Evolutionary conservation across 257 asterid species (phyloP), one percentile per base, ranked within the genome.

Genomic region (Solanum habrochaites): DNA sequence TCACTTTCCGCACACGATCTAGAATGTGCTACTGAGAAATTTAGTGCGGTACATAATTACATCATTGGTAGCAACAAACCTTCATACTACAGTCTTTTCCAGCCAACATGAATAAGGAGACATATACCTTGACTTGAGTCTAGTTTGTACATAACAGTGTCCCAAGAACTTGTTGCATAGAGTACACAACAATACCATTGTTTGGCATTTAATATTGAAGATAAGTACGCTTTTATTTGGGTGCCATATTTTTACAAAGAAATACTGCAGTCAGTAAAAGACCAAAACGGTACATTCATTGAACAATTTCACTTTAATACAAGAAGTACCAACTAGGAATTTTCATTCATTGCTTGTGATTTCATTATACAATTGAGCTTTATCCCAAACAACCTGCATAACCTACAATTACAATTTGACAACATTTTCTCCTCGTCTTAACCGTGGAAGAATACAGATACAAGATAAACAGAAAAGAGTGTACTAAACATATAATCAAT

Each of bases 281-380:
- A 74, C 82, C 64, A 37, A 8, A 8, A 85, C 47, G 70, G 25
- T 42, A 47, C 67, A 71, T 32, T 45, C 40, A 6, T 12, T 14
- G 47, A 21, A 11, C 78, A 40, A 40, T 42, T 47, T 85, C n/a
- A 39, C 11, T 47, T 21, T 47, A n/a, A 35, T 45, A 23, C 66
- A 0, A 32, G 37, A 52, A 23, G 23, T 7, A n/a, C 35, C 35
- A 73, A 39, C 66, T 18, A 47, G 49, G 9, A 29, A n/a, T n/a
- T 27, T 81, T 29, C 85, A 85, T 49, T 85, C 83, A 85, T 56
- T 58, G 31, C 42, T 21, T 85, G 72, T 71, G 56, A 85, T 72
- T 71, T 25, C 40, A 71, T 83, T 87, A 4, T 82, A 87, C 89
- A 87, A 52, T 82, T 87, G 89, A 67, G 74, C 42, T 81, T 70